phyloP scores from a whole-genome alignment of 2,329 filamentous ascomycete genomes.

The Talaromyces sp. region DNA sequence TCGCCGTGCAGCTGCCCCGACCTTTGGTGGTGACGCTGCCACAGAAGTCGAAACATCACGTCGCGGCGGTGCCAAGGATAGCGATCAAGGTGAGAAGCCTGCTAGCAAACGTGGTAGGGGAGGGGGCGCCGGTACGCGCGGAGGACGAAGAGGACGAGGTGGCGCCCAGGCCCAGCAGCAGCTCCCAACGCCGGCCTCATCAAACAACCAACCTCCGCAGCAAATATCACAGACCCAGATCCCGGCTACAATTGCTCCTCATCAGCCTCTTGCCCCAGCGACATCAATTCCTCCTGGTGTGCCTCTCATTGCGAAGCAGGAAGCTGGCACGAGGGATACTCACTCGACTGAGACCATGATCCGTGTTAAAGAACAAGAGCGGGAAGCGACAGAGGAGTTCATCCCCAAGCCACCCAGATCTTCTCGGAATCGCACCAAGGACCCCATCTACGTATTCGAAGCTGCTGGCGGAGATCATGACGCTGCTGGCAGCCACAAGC shows the following conservation, averaged over 20 bases:
- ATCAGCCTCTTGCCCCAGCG: conserved; percentile 20
- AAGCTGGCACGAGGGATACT: conserved; percentile 6
- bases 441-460: conserved; percentile 32
- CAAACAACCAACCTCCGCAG: background rate
- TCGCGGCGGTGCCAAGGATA: conserved; percentile 30
- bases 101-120: conserved; percentile 28
- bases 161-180: conserved; percentile 15
- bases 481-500: conserved; percentile 15
- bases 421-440: conserved; percentile 26
- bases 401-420: conserved; percentile 19
- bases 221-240: conserved; percentile 9
- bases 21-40: conserved; percentile 37
- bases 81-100: conserved; percentile 31
- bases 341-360: background rate
- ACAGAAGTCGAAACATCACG: conserved; percentile 31
- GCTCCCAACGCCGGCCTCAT: conserved; percentile 12
- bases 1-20: conserved; percentile 45
- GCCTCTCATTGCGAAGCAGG: conserved; percentile 14
- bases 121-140: conserved; percentile 26
- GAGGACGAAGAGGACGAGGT: conserved; percentile 29
- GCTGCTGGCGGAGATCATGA: conserved; percentile 24
- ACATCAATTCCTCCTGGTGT: conserved; percentile 16
- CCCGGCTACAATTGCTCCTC: conserved; percentile 14
- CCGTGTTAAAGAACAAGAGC: conserved; percentile 23
- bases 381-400: conserved; percentile 19